phyloP scores from a whole-genome alignment of 2,329 filamentous ascomycete species.

The Grosmannia penicillata region DNA sequence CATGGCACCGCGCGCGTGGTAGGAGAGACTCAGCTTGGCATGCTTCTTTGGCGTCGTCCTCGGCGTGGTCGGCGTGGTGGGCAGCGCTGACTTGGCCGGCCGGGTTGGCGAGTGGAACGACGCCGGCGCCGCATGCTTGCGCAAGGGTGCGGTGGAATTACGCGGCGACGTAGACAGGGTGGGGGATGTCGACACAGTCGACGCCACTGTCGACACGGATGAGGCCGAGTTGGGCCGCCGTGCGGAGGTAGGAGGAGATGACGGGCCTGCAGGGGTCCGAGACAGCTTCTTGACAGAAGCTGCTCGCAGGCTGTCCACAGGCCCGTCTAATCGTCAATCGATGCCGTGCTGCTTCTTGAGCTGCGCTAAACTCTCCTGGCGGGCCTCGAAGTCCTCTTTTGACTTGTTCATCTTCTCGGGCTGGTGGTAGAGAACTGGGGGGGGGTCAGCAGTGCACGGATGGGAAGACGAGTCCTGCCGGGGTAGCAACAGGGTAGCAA shows the following conservation, averaged over 20 bases:
- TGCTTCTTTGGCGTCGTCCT: slow-evolving; percentile 9
- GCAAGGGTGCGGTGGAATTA: background rate
- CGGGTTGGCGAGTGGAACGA: too few relatives aligned
- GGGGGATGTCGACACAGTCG: slow-evolving; percentile 19
- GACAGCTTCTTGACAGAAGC: slow-evolving; percentile 2
- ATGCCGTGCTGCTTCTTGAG: slow-evolving; percentile 97
- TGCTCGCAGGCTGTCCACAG: slow-evolving; percentile 38
- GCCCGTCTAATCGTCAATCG: slow-evolving; percentile 80
- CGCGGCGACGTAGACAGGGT: slow-evolving; percentile 13
- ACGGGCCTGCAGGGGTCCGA: slow-evolving; percentile 46
- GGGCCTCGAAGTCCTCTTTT: slow-evolving; percentile 85
- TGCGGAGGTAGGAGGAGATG: slow-evolving; percentile 29
- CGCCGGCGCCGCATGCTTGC: slow-evolving; percentile 7
- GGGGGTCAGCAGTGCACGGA: background rate
- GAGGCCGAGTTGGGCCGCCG: slow-evolving; percentile 16
- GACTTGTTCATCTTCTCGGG: slow-evolving; percentile 59
- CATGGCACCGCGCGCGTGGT: slow-evolving; percentile 20
- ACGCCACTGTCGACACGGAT: slow-evolving; percentile 13
- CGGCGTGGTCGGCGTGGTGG: background rate
- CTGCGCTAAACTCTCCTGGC: slow-evolving; percentile 94
- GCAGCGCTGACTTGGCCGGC: too few relatives aligned
- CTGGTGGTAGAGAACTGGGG: slow-evolving; percentile 45
- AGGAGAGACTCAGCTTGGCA: slow-evolving; percentile 17
- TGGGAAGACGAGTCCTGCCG: background rate
- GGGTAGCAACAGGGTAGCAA: background rate